A percentile compares a stretch with the other conserved stretches of the same genome.
Conservation (phyloP, 2,329 filamentous ascomycete species). For the Malbranchea zuffiana region DNA sequence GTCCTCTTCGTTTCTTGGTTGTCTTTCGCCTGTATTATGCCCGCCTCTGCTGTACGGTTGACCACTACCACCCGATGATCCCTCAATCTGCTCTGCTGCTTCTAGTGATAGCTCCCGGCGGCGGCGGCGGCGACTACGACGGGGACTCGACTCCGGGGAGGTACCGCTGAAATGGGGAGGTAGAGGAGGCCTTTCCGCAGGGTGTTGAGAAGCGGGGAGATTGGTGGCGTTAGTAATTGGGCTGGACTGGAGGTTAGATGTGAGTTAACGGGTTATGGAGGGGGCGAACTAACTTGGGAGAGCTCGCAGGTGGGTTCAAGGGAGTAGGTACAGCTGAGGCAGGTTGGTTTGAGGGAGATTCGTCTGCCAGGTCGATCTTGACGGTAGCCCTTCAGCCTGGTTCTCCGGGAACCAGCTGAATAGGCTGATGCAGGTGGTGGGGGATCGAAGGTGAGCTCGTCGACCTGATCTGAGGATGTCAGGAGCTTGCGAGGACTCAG, state of each 20-base stretch:
- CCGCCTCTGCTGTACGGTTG: conserved; percentile 21
- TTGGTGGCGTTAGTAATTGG: conserved; percentile 3
- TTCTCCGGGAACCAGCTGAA: conserved; percentile 37
- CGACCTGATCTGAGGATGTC: too few species aligned
- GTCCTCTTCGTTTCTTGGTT: conserved; percentile 21
- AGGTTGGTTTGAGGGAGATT: conserved; percentile 45
- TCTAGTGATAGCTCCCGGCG: conserved; percentile 24
- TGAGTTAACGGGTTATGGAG: conserved; percentile 21
- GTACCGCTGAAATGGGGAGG: background rate
- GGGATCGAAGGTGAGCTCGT: background rate
- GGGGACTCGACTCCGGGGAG: conserved; percentile 5
- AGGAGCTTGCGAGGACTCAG: too few species aligned
- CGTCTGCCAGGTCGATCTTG: conserved; percentile 63
- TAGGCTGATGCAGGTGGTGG: conserved; percentile 22
- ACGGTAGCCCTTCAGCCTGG: conserved; percentile 35
- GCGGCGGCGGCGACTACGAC: conserved; percentile 19
- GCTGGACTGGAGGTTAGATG: conserved; percentile 10
- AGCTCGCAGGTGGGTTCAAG: conserved; percentile 48
- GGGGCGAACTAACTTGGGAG: conserved; percentile 36
- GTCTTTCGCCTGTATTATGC: conserved; percentile 17
- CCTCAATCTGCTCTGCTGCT: conserved; percentile 15
- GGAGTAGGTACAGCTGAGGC: conserved; percentile 58
- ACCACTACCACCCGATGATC: conserved; percentile 17
- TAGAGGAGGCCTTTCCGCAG: conserved; percentile 7
- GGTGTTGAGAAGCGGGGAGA: conserved; percentile 5